Evolutionary conservation across 129 eudicot species (phyloP), one percentile per base, ranked within the genome.

Genomic region (Artemisia tridentata): DNA sequence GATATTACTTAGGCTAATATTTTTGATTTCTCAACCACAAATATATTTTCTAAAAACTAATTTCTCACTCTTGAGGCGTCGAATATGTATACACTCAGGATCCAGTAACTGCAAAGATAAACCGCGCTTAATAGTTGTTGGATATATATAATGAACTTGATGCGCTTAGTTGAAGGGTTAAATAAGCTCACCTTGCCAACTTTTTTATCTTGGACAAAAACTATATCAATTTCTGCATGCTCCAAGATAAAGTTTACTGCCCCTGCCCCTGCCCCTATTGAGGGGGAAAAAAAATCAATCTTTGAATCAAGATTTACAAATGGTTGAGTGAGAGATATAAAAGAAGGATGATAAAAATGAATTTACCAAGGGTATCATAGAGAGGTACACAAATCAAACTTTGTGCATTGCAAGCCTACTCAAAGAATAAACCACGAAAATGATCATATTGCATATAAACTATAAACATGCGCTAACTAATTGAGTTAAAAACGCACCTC

Each of bases 161-260:
- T 46, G n/a, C 53, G 31, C 11, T 53, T 29, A n/a, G 19, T 19
- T 56, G 14, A 43, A 14, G 16, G 13, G 65, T 9, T 8, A 58
- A 48, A 1, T 25, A 5, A 27, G 20, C 4, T 55, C 81, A 93
- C 99, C 60, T 84, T 79, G 82, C 82, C 83, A 38, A 85, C 82
- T 83, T 93, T 93, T 73, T 80, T 84, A 75, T 80, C 87, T 74
- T 93, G 97, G 34, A 82, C 89, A 65, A 93, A 93, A 63, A 86
- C 99, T 41, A 83, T 41, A 74, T 85, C 99, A 59, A 93, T 78
- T 87, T 93, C 99, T 41, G 97, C 96, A 82, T 93, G 99, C 48
- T 85, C 91, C 43, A 93, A 51, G 48, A 93, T 90, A 68, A 62
- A 93, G 66, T 93, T 76, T 29, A 90, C 87, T 69, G 99, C 99